Base-by-base conservation (phyloP, 164 flowering plant genomes). In the Piper betle region DNA sequence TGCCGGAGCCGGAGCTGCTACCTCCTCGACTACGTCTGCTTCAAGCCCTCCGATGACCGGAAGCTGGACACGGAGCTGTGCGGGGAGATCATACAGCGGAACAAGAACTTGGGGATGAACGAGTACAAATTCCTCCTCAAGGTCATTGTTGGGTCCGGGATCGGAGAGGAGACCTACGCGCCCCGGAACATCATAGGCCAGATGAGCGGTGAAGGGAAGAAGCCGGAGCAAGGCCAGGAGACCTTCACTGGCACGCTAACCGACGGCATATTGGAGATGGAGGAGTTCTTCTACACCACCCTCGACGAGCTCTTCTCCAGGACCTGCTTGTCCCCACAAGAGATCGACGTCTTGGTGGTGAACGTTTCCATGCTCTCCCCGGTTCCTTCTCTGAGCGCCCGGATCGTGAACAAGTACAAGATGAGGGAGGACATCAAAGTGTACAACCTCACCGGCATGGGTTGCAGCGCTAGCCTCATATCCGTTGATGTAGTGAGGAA, bases 281-380 rank as follows among this genome's bases (percentile, higher is more conserved):
- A 84, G 3, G 83, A 79, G 11, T 58, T 80, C 67, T 68, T 84
- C 53, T 77, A 73, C 52, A 66, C 64, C 41, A 80, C 81, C 0
- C 82, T 85, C 3, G 87, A 81, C 62, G 70, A 72, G n/a, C 82
- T 87, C 50, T 79, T 88, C 53, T 62, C 58, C 0, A 80, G 62
- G 41, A 53, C 84, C 0, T 72, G 69, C n/a, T 37, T 85, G 55
- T 71, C 80, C 2, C 89, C 95, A 0, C 48, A 71, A 1, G 81
- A 80, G 1, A 74, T 88, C 7, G 91, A 85, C 63, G 63, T 82
- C 0, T 83, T 85, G 0, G 85, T 86, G 6, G 85, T 86, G 4
- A 84, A 86, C 58, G 72, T 88, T 12, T 80, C 92, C 6, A 59
- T 88, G 74, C 73, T 86, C 37, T 57, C 86, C 2, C 59, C 81